Conservation (phyloP, 768 basidiomycete species). For the Russula sp. region DNA sequence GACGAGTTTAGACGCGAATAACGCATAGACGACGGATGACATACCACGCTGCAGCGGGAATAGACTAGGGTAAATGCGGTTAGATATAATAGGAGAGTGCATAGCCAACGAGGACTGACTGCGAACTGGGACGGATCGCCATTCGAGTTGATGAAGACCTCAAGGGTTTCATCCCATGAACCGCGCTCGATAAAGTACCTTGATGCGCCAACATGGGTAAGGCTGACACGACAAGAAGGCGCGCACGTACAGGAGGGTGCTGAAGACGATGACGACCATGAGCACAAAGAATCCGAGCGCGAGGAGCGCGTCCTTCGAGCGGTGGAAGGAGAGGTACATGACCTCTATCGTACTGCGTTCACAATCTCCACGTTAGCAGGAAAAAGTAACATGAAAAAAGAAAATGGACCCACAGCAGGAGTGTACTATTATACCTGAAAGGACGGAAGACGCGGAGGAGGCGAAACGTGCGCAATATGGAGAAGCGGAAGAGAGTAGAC, state of each 20-base stretch:
- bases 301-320: conserved; percentile 81
- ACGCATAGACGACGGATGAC: conserved; percentile 28
- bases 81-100: background rate
- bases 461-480: conserved; percentile 85
- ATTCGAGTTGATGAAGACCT: conserved; percentile 77
- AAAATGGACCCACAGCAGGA: conserved; percentile 52
- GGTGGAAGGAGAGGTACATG: conserved; percentile 84
- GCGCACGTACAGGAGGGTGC: conserved; percentile 58
- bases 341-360: conserved; percentile 71
- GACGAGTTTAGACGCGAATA: background rate
- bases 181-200: conserved; percentile 90
- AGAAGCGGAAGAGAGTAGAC: conserved; percentile 86
- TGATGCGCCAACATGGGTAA: background rate
- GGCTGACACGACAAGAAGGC: background rate
- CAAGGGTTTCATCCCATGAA: conserved; percentile 77
- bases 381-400: background rate
- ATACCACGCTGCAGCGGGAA: conserved; percentile 75
- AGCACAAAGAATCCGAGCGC: conserved; percentile 86
- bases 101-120: conserved; percentile 34
- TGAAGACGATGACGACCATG: conserved; percentile 84
- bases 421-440: conserved; percentile 78
- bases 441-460: conserved; percentile 85
- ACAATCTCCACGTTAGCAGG: background rate
- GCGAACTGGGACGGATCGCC: conserved; percentile 79
- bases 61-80: conserved; percentile 37